Evolutionary conservation across 257 asterid species (phyloP), one percentile per base, ranked within the genome.

Genomic region (Scutellaria barbata): DNA sequence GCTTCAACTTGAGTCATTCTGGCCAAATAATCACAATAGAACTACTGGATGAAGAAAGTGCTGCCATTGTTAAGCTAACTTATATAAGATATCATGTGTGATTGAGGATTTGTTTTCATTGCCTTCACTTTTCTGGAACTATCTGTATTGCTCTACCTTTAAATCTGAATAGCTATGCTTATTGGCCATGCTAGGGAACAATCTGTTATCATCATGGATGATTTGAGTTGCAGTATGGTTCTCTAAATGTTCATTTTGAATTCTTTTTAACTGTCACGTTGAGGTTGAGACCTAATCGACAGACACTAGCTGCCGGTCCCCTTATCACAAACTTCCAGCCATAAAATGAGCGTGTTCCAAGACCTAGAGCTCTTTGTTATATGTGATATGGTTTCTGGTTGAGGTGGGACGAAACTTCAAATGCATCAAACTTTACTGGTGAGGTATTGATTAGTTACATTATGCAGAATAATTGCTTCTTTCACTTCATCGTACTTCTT

Each of bases 381-480:
- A 8, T 16, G 35, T 35, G 9, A 18, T 45, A 58, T 66, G 62
- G 71, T 48, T 72, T 58, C 50, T 60, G 40, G 66, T 57, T 72
- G 66, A 16, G 42, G 70, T 71, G 69, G 20, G 72, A 45, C 66
- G 46, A 41, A 66, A 56, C 50, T 48, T 18, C 9, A 16, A 63
- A 57, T 22, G 71, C 51, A 40, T 65, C 43, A 30, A 47, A 66
- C 47, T 62, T 57, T 30, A 20, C 68, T 69, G 78, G 76, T 68
- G 25, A 68, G 67, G 63, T 41, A 63, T 42, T 73, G 55, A 63
- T 72, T 35, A 37, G 76, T 57, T 56, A 50, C 58, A 63, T 51
- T 56, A 45, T 68, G 63, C 48, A 42, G 40, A 69, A 35, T 57
- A 20, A 50, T 30, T 40, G 48, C 48, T 50, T 63, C 66, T 45